These are phyloP conservation scores for Talaromyces sp. DNA, from an alignment of 2,329 filamentous ascomycete genomes.

Conservation along the genomic window DNA sequence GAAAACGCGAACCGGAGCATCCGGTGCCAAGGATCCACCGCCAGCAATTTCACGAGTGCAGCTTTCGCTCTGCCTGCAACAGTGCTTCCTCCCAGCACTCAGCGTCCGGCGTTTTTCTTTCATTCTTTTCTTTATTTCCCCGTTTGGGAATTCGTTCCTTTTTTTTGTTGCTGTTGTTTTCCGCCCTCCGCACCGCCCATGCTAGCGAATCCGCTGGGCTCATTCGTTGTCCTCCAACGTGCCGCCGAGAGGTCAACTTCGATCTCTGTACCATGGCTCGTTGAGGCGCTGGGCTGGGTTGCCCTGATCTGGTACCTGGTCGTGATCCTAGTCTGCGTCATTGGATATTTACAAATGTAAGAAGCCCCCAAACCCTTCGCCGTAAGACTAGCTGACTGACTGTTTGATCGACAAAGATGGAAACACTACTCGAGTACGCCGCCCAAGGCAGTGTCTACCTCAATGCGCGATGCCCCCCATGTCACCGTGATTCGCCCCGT, in stretches of 20 bases:
- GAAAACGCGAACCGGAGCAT: neutral
- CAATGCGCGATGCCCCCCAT: conserved; percentile 58
- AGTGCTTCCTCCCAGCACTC: neutral
- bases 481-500: conserved; percentile 89
- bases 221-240: conserved; percentile 12
- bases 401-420: conserved; percentile 37
- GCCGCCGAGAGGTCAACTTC: conserved; percentile 8
- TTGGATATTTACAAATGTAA: conserved; percentile 58
- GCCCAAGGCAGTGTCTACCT: conserved; percentile 31
- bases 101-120: neutral
- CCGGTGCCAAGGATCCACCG: neutral
- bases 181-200: conserved; percentile 10
- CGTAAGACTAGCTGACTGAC: neutral
- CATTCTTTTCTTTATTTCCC: neutral
- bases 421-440: conserved; percentile 48
- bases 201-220: conserved; percentile 12
- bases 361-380: conserved; percentile 13
- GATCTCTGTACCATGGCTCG: conserved; percentile 19
- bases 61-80: neutral
- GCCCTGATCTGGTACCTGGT: conserved; percentile 52
- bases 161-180: neutral
- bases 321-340: conserved; percentile 51
- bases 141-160: neutral
- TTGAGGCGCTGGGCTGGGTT: conserved; percentile 40
- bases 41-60: neutral